Evolutionary conservation across 768 basidiomycete species (phyloP).

Genomic region (Termitomyces eurrhizus): DNA sequence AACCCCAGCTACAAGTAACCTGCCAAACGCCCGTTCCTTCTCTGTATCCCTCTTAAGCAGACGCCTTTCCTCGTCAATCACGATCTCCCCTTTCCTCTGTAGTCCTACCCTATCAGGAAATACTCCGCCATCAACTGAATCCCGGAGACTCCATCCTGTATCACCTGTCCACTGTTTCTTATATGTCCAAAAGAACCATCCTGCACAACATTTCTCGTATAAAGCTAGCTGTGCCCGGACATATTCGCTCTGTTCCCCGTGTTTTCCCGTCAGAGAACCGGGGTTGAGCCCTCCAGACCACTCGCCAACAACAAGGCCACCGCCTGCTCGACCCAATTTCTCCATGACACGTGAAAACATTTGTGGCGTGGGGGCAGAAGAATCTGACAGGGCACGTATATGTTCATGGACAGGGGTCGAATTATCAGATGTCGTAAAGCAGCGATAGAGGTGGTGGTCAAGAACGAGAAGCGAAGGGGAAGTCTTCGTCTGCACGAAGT

Average conservation of each 20-base stretch:
- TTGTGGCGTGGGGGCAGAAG: constrained; percentile 32
- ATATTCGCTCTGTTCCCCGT: constrained; percentile 41
- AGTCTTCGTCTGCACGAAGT: constrained; percentile 37
- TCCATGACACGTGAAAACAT: constrained; percentile 33
- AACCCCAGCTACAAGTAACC: background rate
- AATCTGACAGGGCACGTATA: constrained; percentile 40
- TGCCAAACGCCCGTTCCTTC: constrained; percentile 30
- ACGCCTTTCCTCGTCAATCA: constrained; percentile 18
- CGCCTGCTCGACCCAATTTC: constrained; percentile 28
- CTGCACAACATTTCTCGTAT: constrained; percentile 61
- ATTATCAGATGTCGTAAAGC: constrained; percentile 63
- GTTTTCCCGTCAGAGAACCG: constrained; percentile 39
- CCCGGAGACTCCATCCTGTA: constrained; percentile 69
- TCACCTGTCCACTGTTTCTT: constrained; percentile 67
- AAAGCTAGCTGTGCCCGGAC: constrained; percentile 61
- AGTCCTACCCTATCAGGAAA: constrained; percentile 54
- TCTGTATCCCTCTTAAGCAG: constrained; percentile 21
- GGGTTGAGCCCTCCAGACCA: constrained; percentile 78
- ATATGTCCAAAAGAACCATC: constrained; percentile 86
- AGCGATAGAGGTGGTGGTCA: constrained; percentile 84
- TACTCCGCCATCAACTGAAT: constrained; percentile 59
- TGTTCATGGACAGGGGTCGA: constrained; percentile 52
- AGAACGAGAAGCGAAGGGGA: constrained; percentile 45
- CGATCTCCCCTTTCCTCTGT: constrained; percentile 20
- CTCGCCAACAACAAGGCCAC: constrained; percentile 65